Percentiles rank a stretch among this genome's conserved stretches.
Conservation (phyloP, 225 moss, liverwort and hornwort species). For the Polytrichum formosum region DNA sequence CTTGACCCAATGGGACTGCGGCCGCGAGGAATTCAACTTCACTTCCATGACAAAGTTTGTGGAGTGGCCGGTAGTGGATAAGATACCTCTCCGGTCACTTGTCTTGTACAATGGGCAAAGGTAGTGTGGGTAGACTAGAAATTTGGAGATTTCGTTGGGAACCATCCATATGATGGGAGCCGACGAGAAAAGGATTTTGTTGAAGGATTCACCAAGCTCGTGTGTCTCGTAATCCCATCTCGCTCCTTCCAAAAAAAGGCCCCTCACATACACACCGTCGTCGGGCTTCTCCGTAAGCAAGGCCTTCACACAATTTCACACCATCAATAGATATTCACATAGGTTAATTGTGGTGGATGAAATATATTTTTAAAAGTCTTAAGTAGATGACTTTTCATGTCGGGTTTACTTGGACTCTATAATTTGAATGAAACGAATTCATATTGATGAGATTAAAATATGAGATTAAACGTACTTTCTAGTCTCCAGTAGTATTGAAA, state of each 20-base stretch:
- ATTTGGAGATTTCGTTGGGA: conserved; percentile 58
- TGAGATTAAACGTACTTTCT: no score
- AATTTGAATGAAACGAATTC: no score
- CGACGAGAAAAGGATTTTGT: conserved; percentile 61
- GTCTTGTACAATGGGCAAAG: conserved; percentile 79
- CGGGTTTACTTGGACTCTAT: no score
- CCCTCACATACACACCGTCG: conserved; percentile 66
- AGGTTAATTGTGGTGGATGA: no score
- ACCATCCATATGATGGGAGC: conserved; percentile 79
- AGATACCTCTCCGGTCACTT: conserved; percentile 67
- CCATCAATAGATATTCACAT: no score
- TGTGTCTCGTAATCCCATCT: conserved; percentile 66
- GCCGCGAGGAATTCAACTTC: conserved; percentile 55
- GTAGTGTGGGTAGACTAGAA: conserved; percentile 65
- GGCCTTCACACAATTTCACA: no score
- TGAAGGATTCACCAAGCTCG: conserved; percentile 68
- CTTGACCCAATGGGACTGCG: conserved; percentile 73
- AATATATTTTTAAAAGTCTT: no score
- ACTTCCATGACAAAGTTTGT: conserved; percentile 95
- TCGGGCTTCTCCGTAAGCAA: conserved; percentile 28
- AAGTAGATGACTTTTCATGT: no score
- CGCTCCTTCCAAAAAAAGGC: conserved; percentile 68
- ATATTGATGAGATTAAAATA: no score
- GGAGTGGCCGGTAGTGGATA: conserved; percentile 87
- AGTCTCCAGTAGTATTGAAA: no score